Evolutionary conservation across 257 asterid genomes (phyloP).

Genomic region (Anisodus acutangulus): DNA sequence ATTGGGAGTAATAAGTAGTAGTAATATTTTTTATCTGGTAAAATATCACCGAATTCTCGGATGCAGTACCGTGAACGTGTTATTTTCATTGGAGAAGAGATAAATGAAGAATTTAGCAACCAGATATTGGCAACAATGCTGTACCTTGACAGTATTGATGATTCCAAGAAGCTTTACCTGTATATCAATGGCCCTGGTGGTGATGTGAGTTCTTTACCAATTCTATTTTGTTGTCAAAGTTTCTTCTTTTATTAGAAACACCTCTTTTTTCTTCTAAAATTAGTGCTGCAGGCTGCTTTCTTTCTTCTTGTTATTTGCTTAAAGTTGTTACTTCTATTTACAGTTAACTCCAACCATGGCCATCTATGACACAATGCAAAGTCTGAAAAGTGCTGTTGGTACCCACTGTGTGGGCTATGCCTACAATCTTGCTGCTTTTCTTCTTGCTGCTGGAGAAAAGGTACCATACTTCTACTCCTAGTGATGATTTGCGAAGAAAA

Average conservation of each 20-base stretch:
- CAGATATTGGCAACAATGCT: slow-evolving; percentile 91
- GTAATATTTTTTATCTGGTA: background rate
- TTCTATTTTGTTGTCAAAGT: slow-evolving; percentile 2
- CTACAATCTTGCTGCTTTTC: slow-evolving; percentile 74
- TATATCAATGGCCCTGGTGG: slow-evolving; percentile 94
- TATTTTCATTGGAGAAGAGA: slow-evolving; percentile 76
- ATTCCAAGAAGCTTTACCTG: slow-evolving; percentile 66
- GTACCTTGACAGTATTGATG: slow-evolving; percentile 84
- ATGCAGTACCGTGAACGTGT: slow-evolving; percentile 94
- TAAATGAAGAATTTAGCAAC: slow-evolving; percentile 88
- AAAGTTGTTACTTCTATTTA: slow-evolving; percentile 29
- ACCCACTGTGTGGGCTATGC: slow-evolving; percentile 87
- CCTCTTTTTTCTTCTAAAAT: slow-evolving; percentile 19
- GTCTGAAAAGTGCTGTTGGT: slow-evolving; percentile 79
- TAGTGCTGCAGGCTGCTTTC: background rate
- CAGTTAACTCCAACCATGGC: slow-evolving; percentile 97
- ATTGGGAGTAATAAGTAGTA: background rate
- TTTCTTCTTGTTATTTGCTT: slow-evolving; percentile 4
- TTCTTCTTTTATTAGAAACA: background rate
- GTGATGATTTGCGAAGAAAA: background rate
- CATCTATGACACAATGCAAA: slow-evolving; percentile 93
- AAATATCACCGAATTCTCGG: slow-evolving; percentile 28
- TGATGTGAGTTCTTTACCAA: slow-evolving; percentile 68
- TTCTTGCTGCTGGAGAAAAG: slow-evolving; percentile 98
- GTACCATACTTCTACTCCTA: slow-evolving; percentile 41